Conservation (phyloP, 139 green algal genomes). For the Closterium sp. region DNA sequence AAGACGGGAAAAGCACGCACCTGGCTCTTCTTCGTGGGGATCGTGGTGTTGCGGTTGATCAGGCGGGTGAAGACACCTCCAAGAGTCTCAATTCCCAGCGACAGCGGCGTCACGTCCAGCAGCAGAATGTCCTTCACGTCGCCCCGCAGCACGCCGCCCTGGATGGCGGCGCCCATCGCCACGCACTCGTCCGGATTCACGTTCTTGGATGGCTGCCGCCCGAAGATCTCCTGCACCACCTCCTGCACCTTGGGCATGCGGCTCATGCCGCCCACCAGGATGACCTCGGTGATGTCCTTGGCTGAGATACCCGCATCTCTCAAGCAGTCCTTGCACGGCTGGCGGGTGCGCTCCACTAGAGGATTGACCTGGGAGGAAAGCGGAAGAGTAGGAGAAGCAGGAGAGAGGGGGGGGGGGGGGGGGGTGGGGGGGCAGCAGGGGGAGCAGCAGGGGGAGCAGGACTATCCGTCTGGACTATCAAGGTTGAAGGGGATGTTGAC, state of each 20-base stretch:
- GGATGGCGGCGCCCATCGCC: constrained; percentile 94
- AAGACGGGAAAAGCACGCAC: constrained; percentile 38
- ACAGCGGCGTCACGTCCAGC: constrained; percentile 97
- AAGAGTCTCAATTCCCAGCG: constrained; percentile 97
- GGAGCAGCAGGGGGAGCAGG: too few relatives aligned
- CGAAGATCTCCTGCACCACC: constrained; percentile 92
- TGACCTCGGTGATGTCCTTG: constrained; percentile 92
- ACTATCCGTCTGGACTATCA: too few relatives aligned
- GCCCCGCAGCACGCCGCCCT: constrained; percentile 90
- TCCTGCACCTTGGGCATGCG: constrained; percentile 94
- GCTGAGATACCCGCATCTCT: constrained; percentile 80
- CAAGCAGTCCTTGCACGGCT: constrained; percentile 80
- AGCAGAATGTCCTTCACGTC: constrained; percentile 98
- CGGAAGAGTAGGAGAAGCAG: background rate
- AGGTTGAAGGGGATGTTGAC: too few relatives aligned
- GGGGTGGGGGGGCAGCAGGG: background rate
- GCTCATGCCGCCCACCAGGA: constrained; percentile 97
- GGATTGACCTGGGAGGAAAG: constrained; percentile 27
- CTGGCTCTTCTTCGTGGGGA: constrained; percentile 62
- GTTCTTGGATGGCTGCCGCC: constrained; percentile 77
- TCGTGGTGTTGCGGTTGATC: constrained; percentile 98
- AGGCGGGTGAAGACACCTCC: constrained; percentile 98
- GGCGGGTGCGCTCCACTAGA: constrained; percentile 88
- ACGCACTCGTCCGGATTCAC: constrained; percentile 99
- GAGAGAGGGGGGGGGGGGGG: background rate